These are phyloP conservation scores for Dicorynia guianensis DNA, from an alignment of 306 rosid genomes.

Conservation along the genomic window DNA sequence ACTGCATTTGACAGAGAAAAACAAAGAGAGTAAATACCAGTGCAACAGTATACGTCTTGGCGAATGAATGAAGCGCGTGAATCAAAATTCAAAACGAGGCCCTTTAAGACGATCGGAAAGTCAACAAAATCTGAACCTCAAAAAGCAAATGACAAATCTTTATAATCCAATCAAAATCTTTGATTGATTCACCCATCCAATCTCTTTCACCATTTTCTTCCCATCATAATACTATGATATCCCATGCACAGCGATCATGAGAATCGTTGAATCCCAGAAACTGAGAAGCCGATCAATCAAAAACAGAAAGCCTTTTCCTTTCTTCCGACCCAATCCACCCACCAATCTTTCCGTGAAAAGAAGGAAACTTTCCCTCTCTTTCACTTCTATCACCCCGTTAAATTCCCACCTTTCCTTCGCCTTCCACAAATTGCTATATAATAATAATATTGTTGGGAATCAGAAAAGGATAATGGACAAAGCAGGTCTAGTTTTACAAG, in stretches of 20 bases:
- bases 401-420: not conserved
- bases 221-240: not conserved
- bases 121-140: not conserved
- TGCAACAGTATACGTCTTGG: not conserved
- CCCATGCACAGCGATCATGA: not conserved
- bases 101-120: not conserved
- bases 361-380: not conserved
- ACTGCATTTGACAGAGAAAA: not conserved
- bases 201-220: not conserved
- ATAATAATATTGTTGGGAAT: not conserved
- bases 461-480: not conserved
- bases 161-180: not conserved
- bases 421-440: not conserved
- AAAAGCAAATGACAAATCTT: too few relatives aligned
- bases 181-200: not conserved
- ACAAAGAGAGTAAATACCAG: constrained; percentile 2
- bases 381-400: not conserved
- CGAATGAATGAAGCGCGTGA: not conserved
- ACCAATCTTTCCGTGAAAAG: too few relatives aligned
- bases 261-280: not conserved
- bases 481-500: not conserved
- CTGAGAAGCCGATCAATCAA: not conserved
- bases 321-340: not conserved
- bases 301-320: too few relatives aligned
- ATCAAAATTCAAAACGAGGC: not conserved